Base-by-base conservation (phyloP, 495 filamentous ascomycete genomes). In the Tuber calosporum region DNA sequence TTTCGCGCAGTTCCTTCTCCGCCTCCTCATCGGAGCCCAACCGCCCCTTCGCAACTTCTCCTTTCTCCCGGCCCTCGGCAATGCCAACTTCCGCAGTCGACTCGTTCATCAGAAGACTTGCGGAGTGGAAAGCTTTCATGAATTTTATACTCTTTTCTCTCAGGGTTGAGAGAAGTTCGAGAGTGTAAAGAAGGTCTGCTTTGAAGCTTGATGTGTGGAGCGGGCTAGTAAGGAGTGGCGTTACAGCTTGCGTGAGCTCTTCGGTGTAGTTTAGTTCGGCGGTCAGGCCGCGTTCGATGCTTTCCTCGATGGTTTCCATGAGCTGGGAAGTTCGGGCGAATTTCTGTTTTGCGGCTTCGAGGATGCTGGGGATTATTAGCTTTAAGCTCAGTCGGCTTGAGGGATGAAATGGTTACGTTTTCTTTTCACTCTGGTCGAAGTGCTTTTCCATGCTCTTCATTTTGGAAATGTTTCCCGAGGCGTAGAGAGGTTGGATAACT, bases 381-480 rank as follows among this genome's bases (percentile, higher is more conserved):
- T 15, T 70, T 42, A 8, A 76, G 66, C 26, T 13, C 1, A 17
- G 11, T 37, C 17, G 4, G 36, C 19, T n/a, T 7, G 34, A 5
- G 17, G 39, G 48, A 70, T 38, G 38, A 39, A 69, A 9, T 67
- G 73, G 68, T 62, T 76, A 81, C 79, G 73, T 66, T 58, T 78
- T 83, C 71, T 80, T 80, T 75, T 84, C 83, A 13, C 80, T 82
- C 69, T 80, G 74, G n/a, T 84, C 83, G 66, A 84, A 84, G 66
- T 83, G 80, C 71, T 80, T 81, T 73, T 84, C 82, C 72, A 83
- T 80, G 13, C 70, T 79, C 78, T 82, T 83, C 82, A 84, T 83
- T 70, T 83, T 82, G 22, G 68, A 66, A 37, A 83, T 81, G 68
- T 83, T 79, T 42, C 81, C 80, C 26, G 72, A 76, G 1, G 72